Conservation (phyloP, 1,284 basidiomycete species). For the Cryptococcus sp. region DNA sequence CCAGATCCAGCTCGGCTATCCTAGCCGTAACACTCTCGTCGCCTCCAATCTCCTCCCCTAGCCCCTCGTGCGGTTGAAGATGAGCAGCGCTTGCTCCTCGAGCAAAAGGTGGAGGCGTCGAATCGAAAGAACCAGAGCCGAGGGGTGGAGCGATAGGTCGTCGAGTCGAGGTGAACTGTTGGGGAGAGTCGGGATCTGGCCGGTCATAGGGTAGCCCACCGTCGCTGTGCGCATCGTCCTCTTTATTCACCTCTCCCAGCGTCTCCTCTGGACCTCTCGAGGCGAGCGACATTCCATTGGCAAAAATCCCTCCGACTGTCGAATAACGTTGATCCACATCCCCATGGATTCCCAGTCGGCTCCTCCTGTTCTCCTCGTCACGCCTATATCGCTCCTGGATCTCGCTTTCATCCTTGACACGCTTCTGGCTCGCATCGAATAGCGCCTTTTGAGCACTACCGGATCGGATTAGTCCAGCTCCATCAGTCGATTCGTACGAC, state of each 20-base stretch:
- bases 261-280: background rate
- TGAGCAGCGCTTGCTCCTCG: background rate
- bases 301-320: constrained; percentile 1
- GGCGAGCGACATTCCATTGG: background rate
- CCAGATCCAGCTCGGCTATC: background rate
- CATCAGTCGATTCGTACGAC: background rate
- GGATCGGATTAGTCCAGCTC: constrained; percentile 1
- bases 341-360: background rate
- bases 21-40: constrained; percentile 4
- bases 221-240: constrained; percentile 8
- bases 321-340: background rate
- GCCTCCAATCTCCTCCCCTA: background rate
- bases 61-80: constrained; percentile 2
- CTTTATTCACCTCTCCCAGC: background rate
- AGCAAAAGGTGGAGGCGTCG: background rate
- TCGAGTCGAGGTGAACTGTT: background rate
- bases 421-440: constrained; percentile 10
- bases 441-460: constrained; percentile 16
- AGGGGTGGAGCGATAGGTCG: background rate
- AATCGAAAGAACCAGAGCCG: background rate
- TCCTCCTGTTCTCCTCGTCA: background rate
- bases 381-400: constrained; percentile 14
- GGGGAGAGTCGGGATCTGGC: constrained; percentile 5
- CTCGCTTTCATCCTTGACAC: constrained; percentile 16
- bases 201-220: constrained; percentile 14